Conservation (phyloP, 305 asterid genomes). For the Rubia balearica region DNA sequence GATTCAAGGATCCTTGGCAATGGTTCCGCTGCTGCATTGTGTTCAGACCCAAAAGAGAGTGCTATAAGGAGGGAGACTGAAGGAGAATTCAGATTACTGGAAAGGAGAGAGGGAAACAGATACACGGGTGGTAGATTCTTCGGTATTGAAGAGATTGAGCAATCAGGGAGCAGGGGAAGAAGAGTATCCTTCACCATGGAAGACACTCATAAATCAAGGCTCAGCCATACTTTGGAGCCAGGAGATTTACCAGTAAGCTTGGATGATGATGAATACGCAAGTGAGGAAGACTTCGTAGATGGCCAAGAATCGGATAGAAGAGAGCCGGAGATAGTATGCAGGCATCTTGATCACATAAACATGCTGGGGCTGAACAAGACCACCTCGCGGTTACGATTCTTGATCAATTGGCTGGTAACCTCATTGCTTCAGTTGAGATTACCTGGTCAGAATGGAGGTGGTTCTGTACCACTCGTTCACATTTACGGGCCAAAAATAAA, state of each 20-base stretch:
- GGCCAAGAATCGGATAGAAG: conserved; percentile 75
- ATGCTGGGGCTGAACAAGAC: conserved; percentile 94
- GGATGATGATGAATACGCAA: conserved; percentile 68
- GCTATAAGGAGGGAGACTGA: conserved; percentile 92
- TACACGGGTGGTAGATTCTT: conserved; percentile 70
- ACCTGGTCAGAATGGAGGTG: conserved; percentile 43
- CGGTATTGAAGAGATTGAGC: conserved; percentile 82
- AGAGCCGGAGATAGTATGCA: conserved; percentile 58
- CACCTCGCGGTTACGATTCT: conserved; percentile 70
- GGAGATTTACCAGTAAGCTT: conserved; percentile 56
- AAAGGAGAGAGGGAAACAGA: conserved; percentile 77
- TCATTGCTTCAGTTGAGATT: conserved; percentile 74
- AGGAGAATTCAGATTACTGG: conserved; percentile 79
- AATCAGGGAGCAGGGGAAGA: conserved; percentile 59
- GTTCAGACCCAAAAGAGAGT: conserved; percentile 62
- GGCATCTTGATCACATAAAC: conserved; percentile 86
- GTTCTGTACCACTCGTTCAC: conserved; percentile 51
- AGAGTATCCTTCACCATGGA: conserved; percentile 80
- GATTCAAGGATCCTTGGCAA: conserved; percentile 26
- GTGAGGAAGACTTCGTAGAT: conserved; percentile 64
- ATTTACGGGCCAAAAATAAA: conserved; percentile 93
- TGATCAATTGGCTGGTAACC: conserved; percentile 89
- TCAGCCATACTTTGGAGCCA: conserved; percentile 45
- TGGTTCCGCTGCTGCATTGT: conserved; percentile 41
- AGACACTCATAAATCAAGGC: conserved; percentile 40